phyloP scores from a whole-genome alignment of 1,284 basidiomycete genomes.

The Ganoderma lingzhi region DNA sequence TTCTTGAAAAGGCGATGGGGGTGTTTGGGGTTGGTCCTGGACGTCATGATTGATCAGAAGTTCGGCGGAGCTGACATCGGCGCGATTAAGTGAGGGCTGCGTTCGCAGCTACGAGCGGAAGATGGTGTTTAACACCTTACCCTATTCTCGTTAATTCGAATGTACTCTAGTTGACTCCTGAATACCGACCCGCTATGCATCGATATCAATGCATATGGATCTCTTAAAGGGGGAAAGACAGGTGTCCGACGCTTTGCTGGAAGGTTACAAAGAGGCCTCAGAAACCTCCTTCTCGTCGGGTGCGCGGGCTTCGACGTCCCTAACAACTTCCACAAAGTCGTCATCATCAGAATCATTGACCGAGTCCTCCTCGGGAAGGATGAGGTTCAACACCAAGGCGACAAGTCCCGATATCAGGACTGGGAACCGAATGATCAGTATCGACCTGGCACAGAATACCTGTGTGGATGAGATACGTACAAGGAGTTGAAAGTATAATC shows the following conservation, averaged over 20 bases:
- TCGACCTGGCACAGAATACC: not conserved
- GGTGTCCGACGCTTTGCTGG: not conserved
- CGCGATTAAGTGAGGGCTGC: not conserved
- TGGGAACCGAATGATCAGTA: constrained; percentile 33
- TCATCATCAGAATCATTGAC: constrained; percentile 40
- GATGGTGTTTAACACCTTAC: not conserved
- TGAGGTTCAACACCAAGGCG: constrained; percentile 69
- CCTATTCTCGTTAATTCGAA: not conserved
- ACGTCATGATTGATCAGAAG: not conserved
- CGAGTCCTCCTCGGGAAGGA: constrained; percentile 62
- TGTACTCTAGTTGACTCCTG: not conserved
- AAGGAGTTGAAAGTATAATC: constrained; percentile 81
- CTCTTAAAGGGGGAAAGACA: not conserved
- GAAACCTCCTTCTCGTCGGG: constrained; percentile 27
- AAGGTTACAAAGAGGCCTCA: not conserved
- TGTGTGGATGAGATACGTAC: constrained; percentile 56
- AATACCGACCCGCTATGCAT: not conserved
- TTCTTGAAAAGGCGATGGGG: not conserved
- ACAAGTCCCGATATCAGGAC: constrained; percentile 76
- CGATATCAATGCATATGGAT: too few species aligned
- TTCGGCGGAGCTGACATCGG: not conserved
- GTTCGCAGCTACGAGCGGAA: not conserved
- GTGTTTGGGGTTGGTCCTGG: not conserved
- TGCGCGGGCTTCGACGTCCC: constrained; percentile 40
- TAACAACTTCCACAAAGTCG: constrained; percentile 38